These are phyloP conservation scores for Boletus semigastroideus DNA, from an alignment of 1,284 basidiomycete genomes.

Conservation along the genomic window DNA sequence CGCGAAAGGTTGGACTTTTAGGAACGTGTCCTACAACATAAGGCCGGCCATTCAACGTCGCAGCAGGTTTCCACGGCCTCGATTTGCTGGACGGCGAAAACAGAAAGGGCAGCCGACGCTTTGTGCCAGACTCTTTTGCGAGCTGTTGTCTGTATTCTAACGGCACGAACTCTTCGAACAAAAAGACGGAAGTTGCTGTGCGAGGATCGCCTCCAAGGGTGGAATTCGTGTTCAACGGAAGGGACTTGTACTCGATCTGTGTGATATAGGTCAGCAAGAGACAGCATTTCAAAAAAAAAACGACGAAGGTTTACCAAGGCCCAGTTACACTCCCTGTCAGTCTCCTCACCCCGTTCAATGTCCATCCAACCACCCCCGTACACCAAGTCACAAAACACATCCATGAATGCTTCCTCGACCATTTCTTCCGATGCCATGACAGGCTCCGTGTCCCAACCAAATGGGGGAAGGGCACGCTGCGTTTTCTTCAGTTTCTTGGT, in stretches of 20 bases:
- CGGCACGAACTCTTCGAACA: slow-evolving; percentile 89
- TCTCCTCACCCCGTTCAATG: slow-evolving; percentile 66
- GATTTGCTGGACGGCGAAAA: slow-evolving; percentile 45
- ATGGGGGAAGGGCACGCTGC: slow-evolving; percentile 75
- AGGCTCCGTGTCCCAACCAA: slow-evolving; percentile 84
- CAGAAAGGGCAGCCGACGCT: slow-evolving; percentile 49
- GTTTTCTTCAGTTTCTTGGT: slow-evolving; percentile 79
- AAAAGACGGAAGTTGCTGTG: slow-evolving; percentile 57
- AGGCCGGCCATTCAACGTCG: slow-evolving; percentile 75
- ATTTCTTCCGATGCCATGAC: slow-evolving; percentile 70
- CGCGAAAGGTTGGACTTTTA: slow-evolving; percentile 56
- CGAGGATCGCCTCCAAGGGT: slow-evolving; percentile 46
- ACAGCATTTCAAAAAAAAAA: neutral
- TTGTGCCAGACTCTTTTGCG: slow-evolving; percentile 42
- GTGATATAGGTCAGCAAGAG: slow-evolving; percentile 8
- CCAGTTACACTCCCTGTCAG: slow-evolving; percentile 87
- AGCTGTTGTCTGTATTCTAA: slow-evolving; percentile 81
- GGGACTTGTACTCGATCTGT: slow-evolving; percentile 85
- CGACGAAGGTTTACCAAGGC: slow-evolving; percentile 65
- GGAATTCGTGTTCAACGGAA: slow-evolving; percentile 41
- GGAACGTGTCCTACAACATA: slow-evolving; percentile 71
- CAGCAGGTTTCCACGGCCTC: slow-evolving; percentile 71
- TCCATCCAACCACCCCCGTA: slow-evolving; percentile 81
- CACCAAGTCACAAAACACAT: slow-evolving; percentile 84
- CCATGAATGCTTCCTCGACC: slow-evolving; percentile 84